phyloP scores from a whole-genome alignment of 2,329 filamentous ascomycete genomes.

The Alternaria ethzedia region DNA sequence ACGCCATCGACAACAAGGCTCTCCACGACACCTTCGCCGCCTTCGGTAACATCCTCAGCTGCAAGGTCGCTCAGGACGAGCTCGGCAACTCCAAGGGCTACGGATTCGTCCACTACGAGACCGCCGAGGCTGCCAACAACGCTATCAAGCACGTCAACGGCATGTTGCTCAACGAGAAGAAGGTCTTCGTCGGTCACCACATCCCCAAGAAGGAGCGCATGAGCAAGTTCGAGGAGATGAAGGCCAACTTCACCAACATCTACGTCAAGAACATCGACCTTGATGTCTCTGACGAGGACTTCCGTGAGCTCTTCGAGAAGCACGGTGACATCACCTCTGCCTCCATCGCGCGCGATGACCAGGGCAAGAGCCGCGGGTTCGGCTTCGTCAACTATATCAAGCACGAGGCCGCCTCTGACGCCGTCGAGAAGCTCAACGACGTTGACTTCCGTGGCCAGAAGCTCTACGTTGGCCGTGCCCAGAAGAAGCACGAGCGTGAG shows the following conservation, averaged over 20 bases:
- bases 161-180: slow-evolving; percentile 99
- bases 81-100: slow-evolving; percentile 97
- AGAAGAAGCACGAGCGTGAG: slow-evolving; percentile 99
- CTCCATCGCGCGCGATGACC: slow-evolving; percentile 88
- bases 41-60: slow-evolving; percentile 98
- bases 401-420: slow-evolving; percentile 83
- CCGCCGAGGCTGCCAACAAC: slow-evolving; percentile 92
- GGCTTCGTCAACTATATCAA: slow-evolving; percentile 95
- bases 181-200: slow-evolving; percentile 98
- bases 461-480: slow-evolving; percentile 95
- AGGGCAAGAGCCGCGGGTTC: slow-evolving; percentile 90
- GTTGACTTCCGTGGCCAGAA: slow-evolving; percentile 93
- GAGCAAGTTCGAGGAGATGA: slow-evolving; percentile 99
- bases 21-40: slow-evolving; percentile 98
- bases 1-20: slow-evolving; percentile 99
- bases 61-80: slow-evolving; percentile 99
- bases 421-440: slow-evolving; percentile 90
- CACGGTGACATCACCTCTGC: slow-evolving; percentile 95
- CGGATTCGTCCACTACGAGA: slow-evolving; percentile 99
- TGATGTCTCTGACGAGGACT: slow-evolving; percentile 90
- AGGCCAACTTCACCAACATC: slow-evolving; percentile 99
- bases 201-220: slow-evolving; percentile 99
- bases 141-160: slow-evolving; percentile 99
- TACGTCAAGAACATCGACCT: slow-evolving; percentile 97
- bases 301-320: slow-evolving; percentile 89